Conservation (phyloP, 2,329 filamentous ascomycete species). For the Talaromyces atroroseus region DNA sequence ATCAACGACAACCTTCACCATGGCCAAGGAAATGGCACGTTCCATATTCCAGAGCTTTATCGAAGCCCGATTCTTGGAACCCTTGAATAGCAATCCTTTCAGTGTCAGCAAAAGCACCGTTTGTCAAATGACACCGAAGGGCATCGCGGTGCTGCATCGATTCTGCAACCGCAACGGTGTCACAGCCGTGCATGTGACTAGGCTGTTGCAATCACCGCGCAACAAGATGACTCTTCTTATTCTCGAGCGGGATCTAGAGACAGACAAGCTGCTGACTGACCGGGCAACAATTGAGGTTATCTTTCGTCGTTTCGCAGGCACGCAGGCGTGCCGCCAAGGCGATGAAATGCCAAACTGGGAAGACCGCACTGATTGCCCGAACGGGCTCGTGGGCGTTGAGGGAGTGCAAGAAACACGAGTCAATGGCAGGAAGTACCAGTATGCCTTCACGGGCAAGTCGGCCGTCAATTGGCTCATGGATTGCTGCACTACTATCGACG, state of each 20-base stretch:
- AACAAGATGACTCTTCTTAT: slow-evolving; percentile 84
- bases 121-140: slow-evolving; percentile 94
- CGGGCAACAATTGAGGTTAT: slow-evolving; percentile 87
- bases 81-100: slow-evolving; percentile 78
- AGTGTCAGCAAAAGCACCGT: slow-evolving; percentile 86
- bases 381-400: slow-evolving; percentile 84
- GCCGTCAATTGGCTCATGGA: slow-evolving; percentile 94
- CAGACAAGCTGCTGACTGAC: slow-evolving; percentile 85
- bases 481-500: slow-evolving; percentile 90
- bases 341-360: slow-evolving; percentile 63
- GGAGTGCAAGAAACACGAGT: slow-evolving; percentile 83
- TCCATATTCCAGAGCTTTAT: slow-evolving; percentile 92
- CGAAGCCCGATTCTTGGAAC: slow-evolving; percentile 90
- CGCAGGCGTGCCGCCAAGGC: slow-evolving; percentile 77
- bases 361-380: slow-evolving; percentile 71
- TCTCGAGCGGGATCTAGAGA: slow-evolving; percentile 74
- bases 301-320: slow-evolving; percentile 82
- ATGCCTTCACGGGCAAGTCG: slow-evolving; percentile 87
- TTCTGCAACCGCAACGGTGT: slow-evolving; percentile 96
- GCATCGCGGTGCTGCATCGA: slow-evolving; percentile 79
- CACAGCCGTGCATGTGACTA: slow-evolving; percentile 83
- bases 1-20: slow-evolving; percentile 96
- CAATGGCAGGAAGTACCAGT: slow-evolving; percentile 66
- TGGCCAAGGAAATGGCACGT: slow-evolving; percentile 97
- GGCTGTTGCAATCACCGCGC: slow-evolving; percentile 66